Evolutionary conservation across 345 rosid species (phyloP).

Genomic region (Salix brachista): DNA sequence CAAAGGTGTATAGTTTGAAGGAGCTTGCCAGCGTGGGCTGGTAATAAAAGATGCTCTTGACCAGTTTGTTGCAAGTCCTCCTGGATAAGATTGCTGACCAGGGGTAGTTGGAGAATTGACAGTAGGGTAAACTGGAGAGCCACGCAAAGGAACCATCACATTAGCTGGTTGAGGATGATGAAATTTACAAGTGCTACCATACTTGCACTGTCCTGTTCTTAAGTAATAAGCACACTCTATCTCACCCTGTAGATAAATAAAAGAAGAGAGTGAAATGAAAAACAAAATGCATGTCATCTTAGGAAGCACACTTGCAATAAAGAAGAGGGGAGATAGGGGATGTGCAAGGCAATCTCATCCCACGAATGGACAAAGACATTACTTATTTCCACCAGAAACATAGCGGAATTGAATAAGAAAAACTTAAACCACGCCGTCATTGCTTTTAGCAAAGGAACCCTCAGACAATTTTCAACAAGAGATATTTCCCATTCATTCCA

Average conservation of each 20-base stretch:
- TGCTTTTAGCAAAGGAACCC: not conserved
- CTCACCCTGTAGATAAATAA: constrained; percentile 60
- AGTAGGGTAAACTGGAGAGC: constrained; percentile 71
- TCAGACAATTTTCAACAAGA: not conserved
- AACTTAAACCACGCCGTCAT: not conserved
- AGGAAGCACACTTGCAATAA: not conserved
- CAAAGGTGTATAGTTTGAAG: constrained; percentile 73
- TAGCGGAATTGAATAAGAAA: not conserved
- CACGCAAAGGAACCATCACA: constrained; percentile 69
- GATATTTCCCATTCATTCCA: not conserved
- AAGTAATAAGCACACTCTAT: constrained; percentile 84
- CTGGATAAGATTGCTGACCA: constrained; percentile 67
- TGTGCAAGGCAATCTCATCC: not conserved
- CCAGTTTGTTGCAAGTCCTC: constrained; percentile 66
- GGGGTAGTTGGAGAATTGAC: constrained; percentile 69
- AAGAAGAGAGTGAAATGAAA: not conserved
- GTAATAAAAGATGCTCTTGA: constrained; percentile 82
- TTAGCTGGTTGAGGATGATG: constrained; percentile 92
- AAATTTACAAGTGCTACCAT: constrained; percentile 87
- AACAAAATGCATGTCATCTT: not conserved
- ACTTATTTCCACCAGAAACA: not conserved
- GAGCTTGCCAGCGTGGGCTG: constrained; percentile 96
- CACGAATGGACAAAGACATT: not conserved
- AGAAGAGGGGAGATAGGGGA: not conserved
- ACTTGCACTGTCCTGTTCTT: constrained; percentile 97